Conservation (phyloP, 2,329 filamentous ascomycete genomes). For the Chalara sp. region DNA sequence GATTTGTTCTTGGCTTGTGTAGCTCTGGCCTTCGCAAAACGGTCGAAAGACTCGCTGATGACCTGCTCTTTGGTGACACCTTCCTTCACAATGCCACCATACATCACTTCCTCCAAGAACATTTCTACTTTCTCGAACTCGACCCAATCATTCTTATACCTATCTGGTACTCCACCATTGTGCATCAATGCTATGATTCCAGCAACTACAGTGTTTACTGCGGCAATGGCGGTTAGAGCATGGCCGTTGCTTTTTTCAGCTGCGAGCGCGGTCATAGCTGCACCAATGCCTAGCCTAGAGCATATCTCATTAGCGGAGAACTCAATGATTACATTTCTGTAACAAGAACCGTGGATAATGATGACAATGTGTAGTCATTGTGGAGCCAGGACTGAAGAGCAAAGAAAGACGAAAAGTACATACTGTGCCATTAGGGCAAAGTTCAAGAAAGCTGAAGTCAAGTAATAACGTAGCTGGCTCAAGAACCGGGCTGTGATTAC, state of each 20-base stretch:
- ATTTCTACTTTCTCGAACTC: constrained; percentile 11
- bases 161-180: constrained; percentile 9
- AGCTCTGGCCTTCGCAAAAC: background rate
- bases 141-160: constrained; percentile 10
- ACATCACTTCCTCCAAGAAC: background rate
- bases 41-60: background rate
- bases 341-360: too few species aligned
- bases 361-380: background rate
- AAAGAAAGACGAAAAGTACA: background rate
- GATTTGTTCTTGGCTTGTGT: background rate
- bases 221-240: background rate
- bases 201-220: constrained; percentile 5
- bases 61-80: background rate
- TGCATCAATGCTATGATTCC: constrained; percentile 10
- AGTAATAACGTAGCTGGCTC: background rate
- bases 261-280: background rate
- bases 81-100: background rate
- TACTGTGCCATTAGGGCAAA: background rate
- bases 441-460: background rate
- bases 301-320: background rate
- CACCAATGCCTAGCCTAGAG: background rate
- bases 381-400: too few species aligned
- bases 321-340: too few species aligned
- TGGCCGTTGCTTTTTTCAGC: background rate
- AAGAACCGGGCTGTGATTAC: background rate